Percentiles rank a stretch among this genome's conserved stretches.
phyloP scores from a whole-genome alignment of 23 red algal genomes.

The Gracilaria domingensis region DNA sequence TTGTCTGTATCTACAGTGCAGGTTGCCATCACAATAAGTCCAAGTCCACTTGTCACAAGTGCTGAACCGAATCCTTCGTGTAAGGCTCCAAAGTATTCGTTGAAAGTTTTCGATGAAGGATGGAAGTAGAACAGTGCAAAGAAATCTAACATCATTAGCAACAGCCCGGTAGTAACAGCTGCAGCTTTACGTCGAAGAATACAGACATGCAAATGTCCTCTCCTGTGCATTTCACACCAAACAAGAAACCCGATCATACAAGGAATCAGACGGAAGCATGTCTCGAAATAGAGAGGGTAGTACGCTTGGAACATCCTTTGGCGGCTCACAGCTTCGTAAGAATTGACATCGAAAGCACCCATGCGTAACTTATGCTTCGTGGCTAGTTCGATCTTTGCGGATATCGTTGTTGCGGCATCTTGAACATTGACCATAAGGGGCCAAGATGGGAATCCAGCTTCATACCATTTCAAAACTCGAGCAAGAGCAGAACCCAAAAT shows the following conservation, averaged over 20 bases:
- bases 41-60: no score
- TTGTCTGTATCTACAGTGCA: no score
- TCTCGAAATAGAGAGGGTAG: slow-evolving; percentile 1
- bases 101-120: slow-evolving; percentile 5
- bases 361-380: background rate
- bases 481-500: background rate
- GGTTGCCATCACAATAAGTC: no score
- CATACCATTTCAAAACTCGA: background rate
- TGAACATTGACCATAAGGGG: background rate
- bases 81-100: background rate
- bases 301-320: background rate
- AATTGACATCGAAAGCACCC: slow-evolving; percentile 14
- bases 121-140: background rate
- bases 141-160: background rate
- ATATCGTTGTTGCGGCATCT: background rate
- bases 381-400: background rate
- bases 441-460: background rate
- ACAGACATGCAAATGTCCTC: background rate
- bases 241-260: slow-evolving; percentile 14
- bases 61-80: background rate
- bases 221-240: background rate
- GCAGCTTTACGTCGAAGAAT: background rate
- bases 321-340: background rate
- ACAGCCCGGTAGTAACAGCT: no score
- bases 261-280: background rate